Percentiles rank a stretch among this genome's conserved stretches.
Evolutionary conservation across 2,329 filamentous ascomycete genomes (phyloP).

Genomic region (Fusarium tanahbumbuense): DNA sequence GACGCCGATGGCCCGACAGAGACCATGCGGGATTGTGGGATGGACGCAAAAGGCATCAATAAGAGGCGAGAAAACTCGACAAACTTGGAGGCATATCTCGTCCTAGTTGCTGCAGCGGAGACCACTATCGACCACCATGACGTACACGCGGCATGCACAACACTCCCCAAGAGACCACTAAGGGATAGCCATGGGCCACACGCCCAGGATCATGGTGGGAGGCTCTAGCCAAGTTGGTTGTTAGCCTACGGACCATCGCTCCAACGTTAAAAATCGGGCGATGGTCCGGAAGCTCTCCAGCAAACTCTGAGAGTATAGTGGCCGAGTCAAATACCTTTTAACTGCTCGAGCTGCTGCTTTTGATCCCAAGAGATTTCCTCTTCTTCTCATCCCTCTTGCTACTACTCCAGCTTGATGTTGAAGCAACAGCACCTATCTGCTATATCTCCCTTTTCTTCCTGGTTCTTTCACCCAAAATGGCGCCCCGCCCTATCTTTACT

Average conservation of each 20-base stretch:
- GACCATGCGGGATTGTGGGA: constrained; percentile 26
- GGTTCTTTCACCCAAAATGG: constrained; percentile 65
- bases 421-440: constrained; percentile 42
- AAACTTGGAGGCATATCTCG: constrained; percentile 34
- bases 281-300: constrained; percentile 43
- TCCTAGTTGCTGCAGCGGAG: constrained; percentile 34
- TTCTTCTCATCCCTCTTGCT: constrained; percentile 30
- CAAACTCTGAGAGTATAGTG: constrained; percentile 35
- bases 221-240: constrained; percentile 29
- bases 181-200: constrained; percentile 38
- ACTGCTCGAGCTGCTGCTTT: constrained; percentile 33
- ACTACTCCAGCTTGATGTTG: constrained; percentile 43
- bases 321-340: constrained; percentile 31
- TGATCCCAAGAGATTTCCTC: constrained; percentile 2
- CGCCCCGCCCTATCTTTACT: constrained; percentile 80
- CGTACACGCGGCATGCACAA: constrained; percentile 42
- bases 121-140: constrained; percentile 42
- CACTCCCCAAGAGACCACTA: constrained; percentile 42
- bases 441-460: constrained; percentile 47
- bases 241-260: constrained; percentile 47
- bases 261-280: constrained; percentile 41
- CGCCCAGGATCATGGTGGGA: constrained; percentile 41
- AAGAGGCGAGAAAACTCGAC: constrained; percentile 31
- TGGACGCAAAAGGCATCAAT: constrained; percentile 35
- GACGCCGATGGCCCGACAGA: constrained; percentile 29